phyloP scores from a whole-genome alignment of 225 moss, liverwort and hornwort genomes.

The Anthoceros angustus region DNA sequence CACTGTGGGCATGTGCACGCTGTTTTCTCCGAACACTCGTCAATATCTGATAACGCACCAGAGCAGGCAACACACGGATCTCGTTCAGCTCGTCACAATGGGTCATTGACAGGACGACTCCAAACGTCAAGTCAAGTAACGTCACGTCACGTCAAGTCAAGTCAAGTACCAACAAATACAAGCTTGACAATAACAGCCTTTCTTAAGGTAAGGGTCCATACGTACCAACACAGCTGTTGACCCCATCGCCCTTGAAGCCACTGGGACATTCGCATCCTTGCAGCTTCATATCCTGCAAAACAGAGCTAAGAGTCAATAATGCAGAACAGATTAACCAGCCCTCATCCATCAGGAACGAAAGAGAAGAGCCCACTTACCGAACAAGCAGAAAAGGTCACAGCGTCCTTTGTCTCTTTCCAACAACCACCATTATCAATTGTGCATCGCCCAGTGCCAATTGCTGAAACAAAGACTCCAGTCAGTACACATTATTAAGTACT shows the following conservation, averaged over 20 bases:
- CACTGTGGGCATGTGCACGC: conserved; percentile 76
- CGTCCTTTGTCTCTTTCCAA: conserved; percentile 36
- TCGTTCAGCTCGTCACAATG: neutral
- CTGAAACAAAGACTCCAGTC: conserved; percentile 11
- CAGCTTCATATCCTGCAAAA: conserved; percentile 11
- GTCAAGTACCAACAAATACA: neutral
- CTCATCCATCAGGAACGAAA: neutral
- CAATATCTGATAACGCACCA: conserved; percentile 24
- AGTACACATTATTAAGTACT: neutral
- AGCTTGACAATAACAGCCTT: neutral
- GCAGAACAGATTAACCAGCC: neutral
- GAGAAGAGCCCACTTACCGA: conserved; percentile 11
- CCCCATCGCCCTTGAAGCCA: conserved; percentile 54
- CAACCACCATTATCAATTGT: conserved; percentile 73
- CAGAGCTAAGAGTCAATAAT: neutral
- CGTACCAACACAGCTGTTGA: conserved; percentile 31
- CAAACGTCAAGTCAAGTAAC: neutral
- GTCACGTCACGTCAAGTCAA: too few species aligned
- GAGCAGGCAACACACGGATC: neutral
- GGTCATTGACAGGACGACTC: neutral
- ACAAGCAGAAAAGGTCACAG: conserved; percentile 38
- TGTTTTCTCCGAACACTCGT: conserved; percentile 46
- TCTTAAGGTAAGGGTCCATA: neutral
- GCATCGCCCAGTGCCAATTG: conserved; percentile 71
- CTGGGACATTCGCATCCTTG: conserved; percentile 61